Conservation (phyloP, 352 stramenopile species). For the Globisporangium lucens region DNA sequence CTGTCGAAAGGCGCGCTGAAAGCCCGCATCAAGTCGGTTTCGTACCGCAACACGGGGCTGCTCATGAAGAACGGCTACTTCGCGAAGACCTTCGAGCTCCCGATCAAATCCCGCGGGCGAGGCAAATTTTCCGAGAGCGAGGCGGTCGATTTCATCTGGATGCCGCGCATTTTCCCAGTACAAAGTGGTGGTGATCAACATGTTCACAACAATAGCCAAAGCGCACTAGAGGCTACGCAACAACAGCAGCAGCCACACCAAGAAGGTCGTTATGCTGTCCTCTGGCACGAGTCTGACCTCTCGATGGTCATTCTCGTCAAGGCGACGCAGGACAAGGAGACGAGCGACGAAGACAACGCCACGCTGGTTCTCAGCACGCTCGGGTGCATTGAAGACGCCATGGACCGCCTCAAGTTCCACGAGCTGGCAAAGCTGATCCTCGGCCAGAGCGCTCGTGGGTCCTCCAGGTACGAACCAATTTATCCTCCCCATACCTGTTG, state of each 20-base stretch:
- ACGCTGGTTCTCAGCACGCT: constrained; percentile 8
- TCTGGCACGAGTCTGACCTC: constrained; percentile 57
- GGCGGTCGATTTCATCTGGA: constrained; percentile 42
- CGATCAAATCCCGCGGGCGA: constrained; percentile 13
- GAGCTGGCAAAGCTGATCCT: constrained; percentile 36
- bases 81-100: constrained; percentile 31
- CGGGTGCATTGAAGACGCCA: constrained; percentile 11
- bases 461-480: constrained; percentile 5
- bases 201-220: background rate
- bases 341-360: background rate
- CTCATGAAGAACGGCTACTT: constrained; percentile 51
- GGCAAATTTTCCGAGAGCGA: constrained; percentile 18
- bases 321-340: constrained; percentile 19
- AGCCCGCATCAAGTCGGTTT: constrained; percentile 31
- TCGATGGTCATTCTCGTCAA: constrained; percentile 42
- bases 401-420: constrained; percentile 26
- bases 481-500: background rate
- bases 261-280: constrained; percentile 14
- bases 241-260: background rate
- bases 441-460: constrained; percentile 14
- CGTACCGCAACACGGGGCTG: constrained; percentile 51
- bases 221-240: background rate
- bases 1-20: constrained; percentile 23
- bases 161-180: constrained; percentile 32
- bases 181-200: background rate